Evolutionary conservation across 2,329 filamentous ascomycete genomes (phyloP).

Genomic region (Fusarium scirpi): DNA sequence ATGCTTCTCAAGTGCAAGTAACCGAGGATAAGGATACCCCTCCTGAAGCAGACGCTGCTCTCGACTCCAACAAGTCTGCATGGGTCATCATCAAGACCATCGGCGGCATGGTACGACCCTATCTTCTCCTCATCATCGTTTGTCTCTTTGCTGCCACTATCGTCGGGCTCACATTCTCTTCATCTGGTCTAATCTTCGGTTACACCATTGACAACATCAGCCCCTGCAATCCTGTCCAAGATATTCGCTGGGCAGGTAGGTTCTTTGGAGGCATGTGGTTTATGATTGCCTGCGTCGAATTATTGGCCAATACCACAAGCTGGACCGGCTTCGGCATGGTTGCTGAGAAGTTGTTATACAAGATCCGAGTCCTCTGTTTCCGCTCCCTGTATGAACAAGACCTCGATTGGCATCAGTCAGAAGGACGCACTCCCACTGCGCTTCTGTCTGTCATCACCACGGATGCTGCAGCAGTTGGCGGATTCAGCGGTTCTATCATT

Average conservation of each 20-base stretch:
- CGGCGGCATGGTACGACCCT: slow-evolving; percentile 54
- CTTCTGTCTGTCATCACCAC: slow-evolving; percentile 76
- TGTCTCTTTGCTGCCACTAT: slow-evolving; percentile 61
- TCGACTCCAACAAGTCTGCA: slow-evolving; percentile 57
- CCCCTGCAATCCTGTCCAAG: slow-evolving; percentile 57
- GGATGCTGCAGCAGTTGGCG: slow-evolving; percentile 74
- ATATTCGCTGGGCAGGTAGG: slow-evolving; percentile 54
- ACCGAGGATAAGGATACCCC: slow-evolving; percentile 49
- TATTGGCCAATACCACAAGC: slow-evolving; percentile 68
- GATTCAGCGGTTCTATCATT: slow-evolving; percentile 76
- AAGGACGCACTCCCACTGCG: slow-evolving; percentile 69
- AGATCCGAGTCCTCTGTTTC: slow-evolving; percentile 72
- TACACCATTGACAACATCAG: slow-evolving; percentile 59
- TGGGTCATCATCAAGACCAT: slow-evolving; percentile 56
- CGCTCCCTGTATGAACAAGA: slow-evolving; percentile 74
- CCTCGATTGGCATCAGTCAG: slow-evolving; percentile 77
- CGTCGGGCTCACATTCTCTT: slow-evolving; percentile 66
- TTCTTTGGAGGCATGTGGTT: slow-evolving; percentile 70
- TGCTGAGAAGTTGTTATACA: slow-evolving; percentile 74
- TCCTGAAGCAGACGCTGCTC: slow-evolving; percentile 50
- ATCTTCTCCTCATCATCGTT: slow-evolving; percentile 54
- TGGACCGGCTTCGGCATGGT: slow-evolving; percentile 61
- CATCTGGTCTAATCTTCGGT: slow-evolving; percentile 65
- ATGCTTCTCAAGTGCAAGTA: slow-evolving; percentile 51
- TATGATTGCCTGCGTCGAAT: slow-evolving; percentile 61